Base-by-base conservation (phyloP, 1,284 basidiomycete genomes). In the Coniophora puteana region DNA sequence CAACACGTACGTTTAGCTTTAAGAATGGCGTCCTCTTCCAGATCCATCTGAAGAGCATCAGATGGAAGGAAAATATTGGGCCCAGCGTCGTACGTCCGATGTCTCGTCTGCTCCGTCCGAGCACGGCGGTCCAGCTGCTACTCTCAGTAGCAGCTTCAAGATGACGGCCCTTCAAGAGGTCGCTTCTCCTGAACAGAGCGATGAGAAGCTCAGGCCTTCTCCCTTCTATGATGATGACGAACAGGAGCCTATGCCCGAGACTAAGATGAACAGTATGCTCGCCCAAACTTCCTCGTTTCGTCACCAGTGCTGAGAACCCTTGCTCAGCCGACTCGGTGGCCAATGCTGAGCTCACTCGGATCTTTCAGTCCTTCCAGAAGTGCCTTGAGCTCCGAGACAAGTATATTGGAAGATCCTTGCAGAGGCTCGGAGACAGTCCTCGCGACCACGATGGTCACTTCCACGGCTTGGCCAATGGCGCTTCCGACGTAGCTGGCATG, bases 331-430 rank as follows among this genome's bases (percentile, higher is more conserved):
- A 76, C 39, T 51, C 66, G 6, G 52, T 69, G 26, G 54, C 80
- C 31, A 68, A 66, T 5, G 61, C 71, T 1, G 84, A 88, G 57
- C 72, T 78, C 44, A 51, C 62, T 4, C 61, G 67, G 12, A 68
- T 84, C 14, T 75, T 83, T 39, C 72, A 80, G 52, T 65, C 74
- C 5, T 68, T 97, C 57, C 80, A 88, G 47, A 77, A 73, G 55
- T 95, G 92, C 55, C 78, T 96, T 36, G 78, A 88, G 44, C 70
- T 96, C 16, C 84, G 93, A 17, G 93, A 96, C 69, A 96, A 95
- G 63, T 97, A 96, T 66, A 91, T 94, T 67, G 53, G 70, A 11
- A 76, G 78, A 41, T 95, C 93, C 1, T 76, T 83, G 7, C 93
- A 97, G 61, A 77, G 87, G 40, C 75, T 94, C 1, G 92, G 93